Base-by-base conservation (phyloP, 768 basidiomycete species). In the Melanogaster broomeanus region DNA sequence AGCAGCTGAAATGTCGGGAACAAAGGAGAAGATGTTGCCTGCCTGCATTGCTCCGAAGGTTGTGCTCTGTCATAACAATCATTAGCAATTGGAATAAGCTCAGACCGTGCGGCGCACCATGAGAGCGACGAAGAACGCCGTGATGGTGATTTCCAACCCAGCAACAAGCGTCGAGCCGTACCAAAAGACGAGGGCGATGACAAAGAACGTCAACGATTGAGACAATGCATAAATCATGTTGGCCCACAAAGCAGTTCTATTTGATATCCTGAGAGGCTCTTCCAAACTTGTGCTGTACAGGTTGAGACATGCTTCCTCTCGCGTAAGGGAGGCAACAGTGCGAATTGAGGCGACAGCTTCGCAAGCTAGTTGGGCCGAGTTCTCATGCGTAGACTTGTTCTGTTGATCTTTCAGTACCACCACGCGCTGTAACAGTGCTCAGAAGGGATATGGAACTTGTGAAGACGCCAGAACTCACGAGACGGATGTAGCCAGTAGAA, bases 361-460 rank as follows among this genome's bases (percentile, higher is more conserved):
- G n/a, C n/a, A n/a, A n/a, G n/a, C n/a, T n/a, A n/a, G n/a, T n/a
- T n/a, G n/a, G n/a, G n/a, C n/a, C n/a, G n/a, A n/a, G n/a, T n/a
- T n/a, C n/a, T n/a, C n/a, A n/a, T n/a, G n/a, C n/a, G n/a, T n/a
- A n/a, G n/a, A n/a, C n/a, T n/a, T n/a, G n/a, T n/a, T n/a, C n/a
- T n/a, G n/a, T n/a, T 89, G 82, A 61, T 90, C 93, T 67, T 95
- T 96, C 55, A 94, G 72, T 1, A 93, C 90, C 52, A 97, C 93
- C 39, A 96, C 88, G 27, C 81, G 85, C 77, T 86, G 41, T 38
- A 33, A 25, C n/a, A 12, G 39, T 4, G 22, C 11, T 65, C 25
- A 57, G 51, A n/a, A 35, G n/a, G n/a, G n/a, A n/a, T 94, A 34
- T 21, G 31, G 16, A 15, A n/a, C n/a, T n/a, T 9, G n/a, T 2